These are phyloP conservation scores for Chlorociboria aeruginascens DNA, from an alignment of 495 filamentous ascomycete genomes.

Conservation along the genomic window DNA sequence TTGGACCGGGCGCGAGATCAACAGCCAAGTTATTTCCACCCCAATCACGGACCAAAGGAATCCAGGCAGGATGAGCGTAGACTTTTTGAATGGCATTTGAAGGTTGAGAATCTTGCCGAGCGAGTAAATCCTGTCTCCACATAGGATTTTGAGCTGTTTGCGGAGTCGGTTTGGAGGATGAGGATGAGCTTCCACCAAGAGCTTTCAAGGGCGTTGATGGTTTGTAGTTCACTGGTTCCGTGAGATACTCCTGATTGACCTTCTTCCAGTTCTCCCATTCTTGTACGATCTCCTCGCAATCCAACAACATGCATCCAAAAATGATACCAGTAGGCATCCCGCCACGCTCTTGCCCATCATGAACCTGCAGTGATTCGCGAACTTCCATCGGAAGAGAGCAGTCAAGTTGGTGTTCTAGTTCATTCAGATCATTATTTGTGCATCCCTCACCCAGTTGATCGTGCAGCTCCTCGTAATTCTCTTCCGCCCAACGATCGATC, in stretches of 20 bases:
- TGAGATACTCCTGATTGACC: conserved; percentile 81
- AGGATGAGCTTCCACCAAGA: conserved; percentile 47
- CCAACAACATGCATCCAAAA: conserved; percentile 88
- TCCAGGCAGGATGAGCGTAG: conserved; percentile 92
- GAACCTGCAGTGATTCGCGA: conserved; percentile 77
- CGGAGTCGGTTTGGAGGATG: conserved; percentile 27
- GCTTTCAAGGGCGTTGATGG: conserved; percentile 53
- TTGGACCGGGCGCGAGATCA: conserved; percentile 84
- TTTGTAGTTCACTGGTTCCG: conserved; percentile 38
- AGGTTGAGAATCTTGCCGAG: conserved; percentile 81
- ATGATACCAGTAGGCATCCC: conserved; percentile 86
- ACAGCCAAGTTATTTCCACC: conserved; percentile 94
- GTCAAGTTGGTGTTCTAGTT: conserved; percentile 91
- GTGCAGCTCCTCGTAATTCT: conserved; percentile 86
- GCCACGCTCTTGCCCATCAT: conserved; percentile 93
- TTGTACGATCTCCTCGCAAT: conserved; percentile 96
- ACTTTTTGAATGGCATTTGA: conserved; percentile 77
- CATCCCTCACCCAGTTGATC: conserved; percentile 87
- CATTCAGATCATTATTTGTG: conserved; percentile 90
- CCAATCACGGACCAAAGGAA: conserved; percentile 94
- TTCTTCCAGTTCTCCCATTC: conserved; percentile 95
- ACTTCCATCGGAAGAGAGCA: conserved; percentile 90
- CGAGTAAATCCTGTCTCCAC: conserved; percentile 78
- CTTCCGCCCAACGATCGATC: conserved; percentile 88
- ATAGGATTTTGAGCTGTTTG: conserved; percentile 40